A percentile compares a stretch with the other conserved stretches of the same genome.
Conservation (phyloP, 2,329 filamentous ascomycete genomes). For the Geosmithia putterillii region DNA sequence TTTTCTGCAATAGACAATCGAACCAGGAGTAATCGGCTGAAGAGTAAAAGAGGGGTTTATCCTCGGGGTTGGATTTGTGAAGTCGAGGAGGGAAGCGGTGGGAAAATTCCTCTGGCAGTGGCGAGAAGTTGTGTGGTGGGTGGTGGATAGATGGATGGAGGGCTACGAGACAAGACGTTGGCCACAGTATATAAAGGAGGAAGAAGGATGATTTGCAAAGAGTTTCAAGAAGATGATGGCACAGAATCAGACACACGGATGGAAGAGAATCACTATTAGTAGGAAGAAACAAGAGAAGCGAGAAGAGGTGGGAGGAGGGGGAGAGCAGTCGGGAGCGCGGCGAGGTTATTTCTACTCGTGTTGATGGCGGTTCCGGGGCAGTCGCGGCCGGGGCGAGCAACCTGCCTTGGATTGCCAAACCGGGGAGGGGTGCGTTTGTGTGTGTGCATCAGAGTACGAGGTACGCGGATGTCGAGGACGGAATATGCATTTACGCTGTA, state of each 20-base stretch:
- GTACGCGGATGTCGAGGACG: no score
- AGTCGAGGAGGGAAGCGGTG: not conserved
- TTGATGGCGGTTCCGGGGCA: not conserved
- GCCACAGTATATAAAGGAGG: not conserved
- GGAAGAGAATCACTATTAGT: not conserved
- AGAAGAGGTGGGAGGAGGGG: not conserved
- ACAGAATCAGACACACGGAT: not conserved
- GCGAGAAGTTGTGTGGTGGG: not conserved
- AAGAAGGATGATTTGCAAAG: no score
- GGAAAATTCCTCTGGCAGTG: not conserved
- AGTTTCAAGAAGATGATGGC: not conserved
- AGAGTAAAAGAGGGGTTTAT: slow-evolving; percentile 2
- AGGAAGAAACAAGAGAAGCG: not conserved
- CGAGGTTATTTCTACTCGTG: slow-evolving; percentile 2
- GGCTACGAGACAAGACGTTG: not conserved
- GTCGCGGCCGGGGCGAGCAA: not conserved
- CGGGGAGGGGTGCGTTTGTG: not conserved
- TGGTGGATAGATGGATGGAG: not conserved
- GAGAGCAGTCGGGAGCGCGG: not conserved
- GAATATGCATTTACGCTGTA: no score
- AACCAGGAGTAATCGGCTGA: not conserved
- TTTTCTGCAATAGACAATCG: not conserved
- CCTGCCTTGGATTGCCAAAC: not conserved
- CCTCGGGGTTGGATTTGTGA: slow-evolving; percentile 9
- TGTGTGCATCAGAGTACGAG: no score